Evolutionary conservation across 495 filamentous ascomycete genomes (phyloP), one percentile per base, ranked within the genome.

Genomic region (Podospora tetraspora): DNA sequence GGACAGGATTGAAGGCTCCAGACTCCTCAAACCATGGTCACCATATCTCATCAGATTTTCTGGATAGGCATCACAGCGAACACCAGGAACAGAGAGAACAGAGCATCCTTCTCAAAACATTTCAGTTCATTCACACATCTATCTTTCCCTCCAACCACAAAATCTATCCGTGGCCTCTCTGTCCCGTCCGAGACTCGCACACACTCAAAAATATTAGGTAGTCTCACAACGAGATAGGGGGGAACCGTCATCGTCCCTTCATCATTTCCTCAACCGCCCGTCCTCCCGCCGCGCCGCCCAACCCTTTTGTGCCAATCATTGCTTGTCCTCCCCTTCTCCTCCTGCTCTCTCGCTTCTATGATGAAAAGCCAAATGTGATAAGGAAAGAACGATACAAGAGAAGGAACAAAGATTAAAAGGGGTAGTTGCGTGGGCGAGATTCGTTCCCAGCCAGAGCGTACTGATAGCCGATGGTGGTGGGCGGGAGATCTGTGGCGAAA

Each of bases 71-170:
- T 27, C 27, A 22, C 5, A 8, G 23, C 2, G 2, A 24, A 16
- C 59, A 60, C 22, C 3, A 27, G 59, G 58, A 23, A 59, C 58
- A 59, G 19, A 25, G 22, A 59, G n/a, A 12, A 2, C 27, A 27
- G 12, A 22, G 34, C n/a, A 30, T 62, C 52, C 62, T 57, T 64
- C 27, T 27, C 37, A 56, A 64, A 64, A 64, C 62, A 32, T 59
- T 19, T 23, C 57, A 59, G 32, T 59, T 59, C 59, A 24, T 60
- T 60, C 27, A 60, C 3, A 66, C 64, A 66, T 66, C 64, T 66
- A 66, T 64, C 62, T 37, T 57, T 8, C 19, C 43, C 43, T n/a
- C 16, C 3, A 19, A n/a, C 43, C 43, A 52, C 43, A 52, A 52
- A 52, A 52, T 52, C 43, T 52, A 52, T 19, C 43, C 43, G 43